Evolutionary conservation across 805 yeast species (phyloP), one percentile per base, ranked within the genome.

Genomic region (Metschnikowia kofuensis): DNA sequence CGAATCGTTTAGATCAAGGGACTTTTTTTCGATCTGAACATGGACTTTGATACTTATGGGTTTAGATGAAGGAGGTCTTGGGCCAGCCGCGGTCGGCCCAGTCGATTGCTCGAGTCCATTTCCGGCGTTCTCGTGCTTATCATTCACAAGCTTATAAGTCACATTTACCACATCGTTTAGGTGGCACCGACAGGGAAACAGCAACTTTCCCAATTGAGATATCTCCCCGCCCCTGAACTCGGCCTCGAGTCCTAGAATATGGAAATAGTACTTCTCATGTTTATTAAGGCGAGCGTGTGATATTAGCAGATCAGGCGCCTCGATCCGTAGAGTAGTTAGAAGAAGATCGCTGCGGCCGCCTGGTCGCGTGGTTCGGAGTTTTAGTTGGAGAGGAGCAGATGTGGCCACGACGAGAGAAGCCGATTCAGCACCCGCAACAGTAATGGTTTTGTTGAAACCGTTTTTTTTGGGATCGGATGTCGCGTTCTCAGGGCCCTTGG

Each of bases 281-380:
- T 26, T 38, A n/a, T 16, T 35, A 10, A 13, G 16, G 9, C 10
- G 34, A 13, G 35, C 40, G 8, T n/a, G 37, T 13, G 27, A 10
- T n/a, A 34, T 15, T 13, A 78, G 61, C 32, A 63, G 74, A 2
- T 74, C 77, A 0, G 82, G 70, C 2, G 74, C 65, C 49, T 77
- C 82, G 10, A 80, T 61, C 45, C 74, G 78, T 40, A 80, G 60
- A 0, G 79, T 74, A 1, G 81, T 72, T n/a, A 80, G 59, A 1
- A 80, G 55, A 2, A 71, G 57, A 47, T 73, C 72, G 52, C 70
- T 67, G 39, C 75, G 65, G 8, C 80, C 79, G 6, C 79, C 77
- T 6, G 82, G 75, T 49, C 73, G 74, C 7, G 79, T 69, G 30
- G 79, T 75, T 40, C 76, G 67, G 14, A 80, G 61, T 45, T 74